These are phyloP conservation scores for Termitomyces sp. DNA, from an alignment of 768 basidiomycete species.

Conservation along the genomic window DNA sequence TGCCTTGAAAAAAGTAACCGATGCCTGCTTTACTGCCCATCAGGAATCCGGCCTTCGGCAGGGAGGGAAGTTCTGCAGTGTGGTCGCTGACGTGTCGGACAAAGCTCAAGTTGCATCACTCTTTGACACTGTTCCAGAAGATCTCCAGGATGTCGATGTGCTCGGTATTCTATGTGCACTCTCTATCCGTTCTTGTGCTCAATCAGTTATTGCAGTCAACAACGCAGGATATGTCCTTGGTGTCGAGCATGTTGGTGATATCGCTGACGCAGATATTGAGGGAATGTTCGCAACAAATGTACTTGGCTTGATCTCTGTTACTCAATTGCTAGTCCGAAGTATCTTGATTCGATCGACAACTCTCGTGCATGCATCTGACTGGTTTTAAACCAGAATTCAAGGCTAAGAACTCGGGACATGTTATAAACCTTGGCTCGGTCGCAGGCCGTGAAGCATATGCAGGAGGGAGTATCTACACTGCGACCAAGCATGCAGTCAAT, in stretches of 20 bases:
- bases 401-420: constrained; percentile 69
- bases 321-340: constrained; percentile 69
- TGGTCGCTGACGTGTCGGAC: constrained; percentile 81
- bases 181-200: background rate
- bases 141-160: constrained; percentile 73
- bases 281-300: constrained; percentile 82
- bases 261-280: constrained; percentile 73
- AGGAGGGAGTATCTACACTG: constrained; percentile 90
- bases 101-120: constrained; percentile 63
- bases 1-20: constrained; percentile 62
- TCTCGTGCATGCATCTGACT: background rate
- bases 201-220: constrained; percentile 34
- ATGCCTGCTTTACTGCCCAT: constrained; percentile 64
- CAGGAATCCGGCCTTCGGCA: constrained; percentile 64
- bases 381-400: constrained; percentile 60
- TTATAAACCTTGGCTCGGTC: constrained; percentile 94
- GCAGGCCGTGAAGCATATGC: constrained; percentile 86
- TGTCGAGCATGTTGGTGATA: constrained; percentile 79
- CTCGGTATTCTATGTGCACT: constrained; percentile 48
- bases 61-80: constrained; percentile 71
- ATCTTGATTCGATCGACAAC: constrained; percentile 1
- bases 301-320: constrained; percentile 78
- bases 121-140: constrained; percentile 64
- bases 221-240: constrained; percentile 89
- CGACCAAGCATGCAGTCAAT: constrained; percentile 82